phyloP scores from a whole-genome alignment of 306 rosid genomes.

The Quillaja saponaria region DNA sequence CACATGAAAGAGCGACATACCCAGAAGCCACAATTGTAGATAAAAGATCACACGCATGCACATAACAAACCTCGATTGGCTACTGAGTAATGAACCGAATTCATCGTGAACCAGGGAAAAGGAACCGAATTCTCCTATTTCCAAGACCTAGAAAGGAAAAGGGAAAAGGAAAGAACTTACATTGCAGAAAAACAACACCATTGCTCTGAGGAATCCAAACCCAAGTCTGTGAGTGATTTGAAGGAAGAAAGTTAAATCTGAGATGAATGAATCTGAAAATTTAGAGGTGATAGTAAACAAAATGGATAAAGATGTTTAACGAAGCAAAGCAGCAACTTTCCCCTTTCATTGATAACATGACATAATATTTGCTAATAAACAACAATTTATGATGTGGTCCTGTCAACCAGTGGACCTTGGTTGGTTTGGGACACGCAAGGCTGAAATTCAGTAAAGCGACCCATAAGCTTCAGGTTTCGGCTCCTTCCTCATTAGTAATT shows the following conservation, averaged over 20 bases:
- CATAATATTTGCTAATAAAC: background rate
- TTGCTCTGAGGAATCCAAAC: background rate
- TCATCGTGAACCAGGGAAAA: background rate
- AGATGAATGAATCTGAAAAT: too few species aligned
- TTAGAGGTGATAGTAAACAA: too few species aligned
- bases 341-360: background rate
- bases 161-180: slow-evolving; percentile 35
- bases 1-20: too few species aligned
- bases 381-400: slow-evolving; percentile 32
- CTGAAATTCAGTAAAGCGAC: slow-evolving; percentile 47
- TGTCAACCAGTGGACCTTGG: slow-evolving; percentile 15
- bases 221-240: background rate
- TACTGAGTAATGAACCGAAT: background rate
- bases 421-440: slow-evolving; percentile 21
- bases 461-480: slow-evolving; percentile 24
- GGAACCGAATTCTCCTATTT: background rate
- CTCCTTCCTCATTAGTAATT: background rate
- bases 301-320: background rate
- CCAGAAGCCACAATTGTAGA: too few species aligned
- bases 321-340: background rate
- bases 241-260: slow-evolving; percentile 9
- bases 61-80: background rate
- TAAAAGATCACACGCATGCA: too few species aligned
- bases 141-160: background rate
- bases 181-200: slow-evolving; percentile 5